Base-by-base conservation (phyloP, 2,329 filamentous ascomycete species). In the Fusarium austroafricanum region DNA sequence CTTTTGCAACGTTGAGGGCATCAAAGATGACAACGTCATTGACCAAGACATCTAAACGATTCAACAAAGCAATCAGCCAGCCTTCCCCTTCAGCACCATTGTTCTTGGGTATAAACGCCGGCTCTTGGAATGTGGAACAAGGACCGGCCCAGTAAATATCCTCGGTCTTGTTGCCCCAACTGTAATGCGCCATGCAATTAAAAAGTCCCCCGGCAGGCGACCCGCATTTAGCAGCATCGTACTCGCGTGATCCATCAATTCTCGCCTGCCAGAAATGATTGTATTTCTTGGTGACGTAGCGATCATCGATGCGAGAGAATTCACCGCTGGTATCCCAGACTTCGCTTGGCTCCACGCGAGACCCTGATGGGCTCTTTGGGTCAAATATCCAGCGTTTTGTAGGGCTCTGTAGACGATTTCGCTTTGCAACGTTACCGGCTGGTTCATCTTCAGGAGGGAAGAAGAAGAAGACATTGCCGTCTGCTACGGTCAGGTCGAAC, bases 391-490 rank as follows among this genome's bases (percentile, higher is more conserved):
- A 52, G 0, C 35, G 49, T 1, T 52, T 43, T 0, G 35, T 44
- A 14, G 49, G 49, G 1, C 49, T 52, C 5, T 52, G 31, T 2
- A 52, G 18, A 9, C 49, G 49, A 26, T 52, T 52, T 5, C 49
- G 18, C 37, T 52, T 52, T 0, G 49, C 37, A 12, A 52, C 37
- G 1, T n/a, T 44, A 9, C 45, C 58, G 15, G 31, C 45, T 9
- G 53, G 31, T 26, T 23, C 26, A 3, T 60, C 53, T 0, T 50
- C 37, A 0, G 58, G 61, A 0, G 61, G 61, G n/a, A 61, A 63
- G 37, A 61, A 64, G 21, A 66, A 66, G 17, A 66, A 66, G 3
- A 66, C 63, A 1, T 65, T 66, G 4, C 62, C 56, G 0, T 66
- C 63, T 21, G 63, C 62, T 0, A 66, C 55, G 2, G 63, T 65